These are phyloP conservation scores for Ceratobasidium sp. DNA, from an alignment of 1,284 basidiomycete species.

Conservation along the genomic window DNA sequence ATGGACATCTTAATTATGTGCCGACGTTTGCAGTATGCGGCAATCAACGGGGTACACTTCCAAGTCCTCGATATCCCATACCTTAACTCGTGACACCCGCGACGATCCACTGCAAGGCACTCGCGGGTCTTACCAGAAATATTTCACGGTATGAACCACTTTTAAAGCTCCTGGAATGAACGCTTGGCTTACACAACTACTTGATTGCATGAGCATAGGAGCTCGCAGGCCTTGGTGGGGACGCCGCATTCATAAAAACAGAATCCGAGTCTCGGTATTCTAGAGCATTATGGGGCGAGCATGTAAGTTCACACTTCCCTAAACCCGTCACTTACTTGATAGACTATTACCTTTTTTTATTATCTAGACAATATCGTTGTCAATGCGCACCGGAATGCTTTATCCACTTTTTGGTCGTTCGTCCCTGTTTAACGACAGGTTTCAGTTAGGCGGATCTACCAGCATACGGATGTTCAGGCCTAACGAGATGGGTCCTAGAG, in stretches of 20 bases:
- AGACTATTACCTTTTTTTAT: not conserved
- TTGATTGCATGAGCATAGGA: constrained; percentile 61
- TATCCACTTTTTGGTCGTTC: constrained; percentile 63
- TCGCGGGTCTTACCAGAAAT: constrained; percentile 71
- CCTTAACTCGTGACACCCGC: constrained; percentile 82
- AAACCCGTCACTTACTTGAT: not conserved
- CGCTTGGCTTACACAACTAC: too few relatives aligned
- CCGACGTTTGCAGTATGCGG: constrained; percentile 71
- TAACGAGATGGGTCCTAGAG: constrained; percentile 87
- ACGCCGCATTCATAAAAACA: constrained; percentile 78
- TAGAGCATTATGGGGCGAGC: constrained; percentile 72
- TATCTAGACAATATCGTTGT: constrained; percentile 74
- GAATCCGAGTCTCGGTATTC: constrained; percentile 77
- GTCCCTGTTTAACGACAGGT: constrained; percentile 82
- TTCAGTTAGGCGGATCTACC: constrained; percentile 93
- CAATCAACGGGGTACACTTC: constrained; percentile 81
- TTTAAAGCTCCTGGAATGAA: too few relatives aligned
- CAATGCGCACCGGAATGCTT: constrained; percentile 73
- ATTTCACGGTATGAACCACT: constrained; percentile 63
- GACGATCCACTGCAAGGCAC: constrained; percentile 78
- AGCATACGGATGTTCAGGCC: constrained; percentile 87
- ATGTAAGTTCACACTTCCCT: constrained; percentile 54
- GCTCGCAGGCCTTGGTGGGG: constrained; percentile 82
- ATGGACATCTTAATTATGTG: constrained; percentile 28
- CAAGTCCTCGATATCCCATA: constrained; percentile 89